Percentiles rank a stretch among this genome's conserved stretches.
These are phyloP conservation scores for Madurella mycetomatis DNA, from an alignment of 2,329 filamentous ascomycete species.

Conservation along the genomic window DNA sequence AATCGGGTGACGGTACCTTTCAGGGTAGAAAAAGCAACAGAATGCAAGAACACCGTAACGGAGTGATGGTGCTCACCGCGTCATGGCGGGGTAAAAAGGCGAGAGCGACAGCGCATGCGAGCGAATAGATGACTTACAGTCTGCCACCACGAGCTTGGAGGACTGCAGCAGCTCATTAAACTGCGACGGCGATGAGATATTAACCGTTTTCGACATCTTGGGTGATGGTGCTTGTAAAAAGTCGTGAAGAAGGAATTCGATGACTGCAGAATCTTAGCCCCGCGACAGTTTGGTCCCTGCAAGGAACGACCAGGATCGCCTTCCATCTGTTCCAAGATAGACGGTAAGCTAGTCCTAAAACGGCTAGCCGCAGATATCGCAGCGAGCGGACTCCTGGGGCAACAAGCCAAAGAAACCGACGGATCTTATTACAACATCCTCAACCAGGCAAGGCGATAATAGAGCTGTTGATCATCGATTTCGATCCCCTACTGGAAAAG, in stretches of 20 bases:
- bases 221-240: background rate
- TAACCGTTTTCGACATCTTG: constrained; percentile 30
- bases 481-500: no score
- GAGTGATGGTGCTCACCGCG: background rate
- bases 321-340: background rate
- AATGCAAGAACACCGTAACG: background rate
- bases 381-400: no score
- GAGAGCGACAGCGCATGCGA: constrained; percentile 24
- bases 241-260: constrained; percentile 5
- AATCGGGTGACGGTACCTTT: background rate
- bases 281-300: constrained; percentile 2
- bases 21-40: background rate
- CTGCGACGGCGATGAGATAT: constrained; percentile 51
- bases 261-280: constrained; percentile 13
- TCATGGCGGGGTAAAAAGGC: constrained; percentile 20
- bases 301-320: background rate
- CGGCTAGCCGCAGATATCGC: background rate
- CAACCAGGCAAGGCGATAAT: no score
- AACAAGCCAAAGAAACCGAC: no score
- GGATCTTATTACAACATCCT: no score
- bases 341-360: background rate
- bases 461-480: no score
- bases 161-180: constrained; percentile 64
- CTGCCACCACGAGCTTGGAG: constrained; percentile 76
- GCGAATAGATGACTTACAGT: constrained; percentile 61